Evolutionary conservation across 768 basidiomycete species (phyloP).

Genomic region (Xerocomellus intermedius): DNA sequence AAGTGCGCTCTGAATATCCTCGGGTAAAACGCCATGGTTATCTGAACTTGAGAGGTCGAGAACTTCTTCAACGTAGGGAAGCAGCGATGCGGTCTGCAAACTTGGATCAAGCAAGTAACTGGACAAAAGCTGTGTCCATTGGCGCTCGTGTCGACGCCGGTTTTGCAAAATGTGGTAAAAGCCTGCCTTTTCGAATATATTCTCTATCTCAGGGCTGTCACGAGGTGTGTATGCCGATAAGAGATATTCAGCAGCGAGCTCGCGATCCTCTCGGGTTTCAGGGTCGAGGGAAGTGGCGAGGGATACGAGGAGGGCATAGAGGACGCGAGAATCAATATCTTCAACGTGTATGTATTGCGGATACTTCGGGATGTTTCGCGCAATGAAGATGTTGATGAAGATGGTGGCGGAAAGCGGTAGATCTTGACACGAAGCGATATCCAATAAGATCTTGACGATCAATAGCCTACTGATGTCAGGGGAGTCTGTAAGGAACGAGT

Average conservation of each 20-base stretch:
- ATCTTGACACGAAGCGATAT: constrained; percentile 57
- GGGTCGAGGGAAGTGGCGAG: constrained; percentile 74
- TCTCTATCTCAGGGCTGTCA: constrained; percentile 63
- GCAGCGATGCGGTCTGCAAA: constrained; percentile 56
- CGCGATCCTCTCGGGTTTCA: constrained; percentile 87
- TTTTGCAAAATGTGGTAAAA: constrained; percentile 90
- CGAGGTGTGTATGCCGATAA: constrained; percentile 89
- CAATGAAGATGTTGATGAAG: constrained; percentile 93
- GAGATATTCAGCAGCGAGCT: constrained; percentile 91
- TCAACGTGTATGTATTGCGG: constrained; percentile 64
- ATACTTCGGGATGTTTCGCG: constrained; percentile 96
- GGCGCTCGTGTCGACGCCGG: constrained; percentile 71
- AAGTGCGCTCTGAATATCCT: constrained; percentile 54
- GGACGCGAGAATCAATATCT: constrained; percentile 55
- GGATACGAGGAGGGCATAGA: constrained; percentile 74
- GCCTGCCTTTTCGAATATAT: constrained; percentile 74
- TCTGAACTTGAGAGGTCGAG: constrained; percentile 45
- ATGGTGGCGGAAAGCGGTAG: constrained; percentile 65
- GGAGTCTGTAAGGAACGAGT: constrained; percentile 78
- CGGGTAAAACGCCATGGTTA: constrained; percentile 52
- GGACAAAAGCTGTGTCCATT: constrained; percentile 72
- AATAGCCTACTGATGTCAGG: constrained; percentile 69
- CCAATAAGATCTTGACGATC: constrained; percentile 81
- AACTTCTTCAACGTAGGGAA: constrained; percentile 63
- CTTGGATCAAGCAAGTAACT: constrained; percentile 77